Evolutionary conservation across 1,284 basidiomycete genomes (phyloP), one percentile per base, ranked within the genome.

Genomic region (Sutorius eximius): DNA sequence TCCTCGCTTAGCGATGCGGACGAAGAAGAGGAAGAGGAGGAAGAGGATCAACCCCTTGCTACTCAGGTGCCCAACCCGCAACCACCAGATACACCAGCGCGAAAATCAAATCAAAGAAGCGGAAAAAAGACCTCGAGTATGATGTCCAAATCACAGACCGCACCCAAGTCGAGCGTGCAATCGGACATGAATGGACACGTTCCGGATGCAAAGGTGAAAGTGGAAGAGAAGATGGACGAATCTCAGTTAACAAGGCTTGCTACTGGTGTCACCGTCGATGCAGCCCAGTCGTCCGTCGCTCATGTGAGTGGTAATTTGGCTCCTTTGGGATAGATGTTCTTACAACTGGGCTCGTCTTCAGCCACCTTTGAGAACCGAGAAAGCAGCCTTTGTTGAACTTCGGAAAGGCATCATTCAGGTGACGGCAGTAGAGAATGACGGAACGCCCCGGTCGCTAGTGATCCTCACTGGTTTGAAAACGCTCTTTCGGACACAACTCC

Each of bases 401-500:
- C 82, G 89, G 12, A 86, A 85, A 52, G 89, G 89, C 6, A 78
- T 98, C 55, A 98, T 99, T 63, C 81, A 86, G 59, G 88, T 98
- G 53, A 82, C 85, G 0, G 85, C 95, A 7, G 93, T 98, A 0
- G 86, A 91, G 57, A 94, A 97, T 60, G 90, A 96, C 65, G 81
- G 82, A 20, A 75, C 84, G 43, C 87, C 92, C 1, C 82, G 85
- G 27, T 89, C 89, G 1, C 77, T 90, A 38, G 86, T 98, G 54
- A 86, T 99, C 51, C 81, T 98, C 45, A 95, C 95, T 1, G 94
- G 95, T 12, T 80, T 98, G 57, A 99, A 98, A 75, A 96, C 94
- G 24, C 85, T 99, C 24, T 99, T 99, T 68, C 96, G 98, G 71
- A 93, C 93, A 60, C 97, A 99, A 71, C 75, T 99, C 7, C 97